A percentile compares a stretch with the other conserved stretches of the same genome.
Conservation (phyloP, 768 basidiomycete species). For the Xerocomellus intermedius region DNA sequence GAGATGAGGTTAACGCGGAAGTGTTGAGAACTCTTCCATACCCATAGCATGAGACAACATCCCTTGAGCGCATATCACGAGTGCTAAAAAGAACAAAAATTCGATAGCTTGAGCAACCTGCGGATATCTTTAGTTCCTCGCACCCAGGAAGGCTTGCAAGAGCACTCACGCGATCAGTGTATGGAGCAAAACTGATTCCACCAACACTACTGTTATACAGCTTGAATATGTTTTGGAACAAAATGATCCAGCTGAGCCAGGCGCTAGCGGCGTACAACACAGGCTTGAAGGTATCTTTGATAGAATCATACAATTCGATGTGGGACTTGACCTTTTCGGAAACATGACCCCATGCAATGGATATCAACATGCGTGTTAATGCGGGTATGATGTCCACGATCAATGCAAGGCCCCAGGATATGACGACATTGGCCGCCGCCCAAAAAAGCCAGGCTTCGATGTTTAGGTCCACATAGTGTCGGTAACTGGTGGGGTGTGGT, state of each 20-base stretch:
- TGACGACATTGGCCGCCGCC: slow-evolving; percentile 72
- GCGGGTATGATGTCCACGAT: slow-evolving; percentile 67
- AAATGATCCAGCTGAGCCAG: slow-evolving; percentile 75
- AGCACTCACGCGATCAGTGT: slow-evolving; percentile 54
- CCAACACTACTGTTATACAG: slow-evolving; percentile 46
- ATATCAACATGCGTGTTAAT: slow-evolving; percentile 49
- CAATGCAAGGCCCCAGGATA: slow-evolving; percentile 79
- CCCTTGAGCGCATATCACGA: slow-evolving; percentile 60
- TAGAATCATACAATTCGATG: slow-evolving; percentile 66
- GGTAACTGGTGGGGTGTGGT: slow-evolving; percentile 51
- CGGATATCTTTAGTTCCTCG: neutral
- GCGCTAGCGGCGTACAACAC: slow-evolving; percentile 67
- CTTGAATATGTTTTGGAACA: slow-evolving; percentile 64
- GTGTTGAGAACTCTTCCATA: slow-evolving; percentile 12
- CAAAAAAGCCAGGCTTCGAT: slow-evolving; percentile 79
- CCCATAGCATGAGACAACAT: slow-evolving; percentile 70
- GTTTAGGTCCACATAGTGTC: slow-evolving; percentile 62
- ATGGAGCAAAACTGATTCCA: slow-evolving; percentile 50
- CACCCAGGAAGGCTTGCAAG: neutral
- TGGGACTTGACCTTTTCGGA: slow-evolving; percentile 64
- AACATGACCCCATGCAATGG: slow-evolving; percentile 71
- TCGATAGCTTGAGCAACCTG: slow-evolving; percentile 63
- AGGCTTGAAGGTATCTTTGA: slow-evolving; percentile 70
- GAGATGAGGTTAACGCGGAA: neutral
- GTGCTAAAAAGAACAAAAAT: slow-evolving; percentile 73